phyloP scores from a whole-genome alignment of 768 basidiomycete genomes.

The Serendipita indica region DNA sequence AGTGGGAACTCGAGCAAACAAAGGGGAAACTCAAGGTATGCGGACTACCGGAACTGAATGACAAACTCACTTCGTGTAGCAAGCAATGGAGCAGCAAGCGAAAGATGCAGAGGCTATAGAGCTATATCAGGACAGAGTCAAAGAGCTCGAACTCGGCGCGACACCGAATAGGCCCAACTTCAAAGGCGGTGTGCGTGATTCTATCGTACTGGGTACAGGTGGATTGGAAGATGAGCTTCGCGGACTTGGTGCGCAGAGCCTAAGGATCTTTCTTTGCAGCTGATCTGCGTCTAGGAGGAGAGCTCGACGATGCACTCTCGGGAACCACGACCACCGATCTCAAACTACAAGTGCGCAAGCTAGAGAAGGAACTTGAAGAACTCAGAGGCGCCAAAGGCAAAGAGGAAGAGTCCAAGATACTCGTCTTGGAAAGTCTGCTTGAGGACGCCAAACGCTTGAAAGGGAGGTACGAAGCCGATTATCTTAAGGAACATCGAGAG shows the following conservation, averaged over 20 bases:
- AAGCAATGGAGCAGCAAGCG: conserved; percentile 45
- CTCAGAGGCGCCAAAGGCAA: conserved; percentile 51
- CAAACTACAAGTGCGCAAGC: conserved; percentile 69
- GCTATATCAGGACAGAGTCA: conserved; percentile 78
- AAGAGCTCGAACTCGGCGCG: conserved; percentile 57
- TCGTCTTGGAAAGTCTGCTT: conserved; percentile 82
- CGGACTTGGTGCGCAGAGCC: conserved; percentile 23
- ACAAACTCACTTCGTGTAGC: too few species aligned
- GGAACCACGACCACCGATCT: conserved; percentile 85
- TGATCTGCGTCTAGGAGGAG: conserved; percentile 40
- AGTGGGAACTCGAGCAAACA: conserved; percentile 63
- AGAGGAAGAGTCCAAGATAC: conserved; percentile 51
- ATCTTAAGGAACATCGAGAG: conserved; percentile 69
- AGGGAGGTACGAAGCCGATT: conserved; percentile 75
- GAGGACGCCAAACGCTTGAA: conserved; percentile 89
- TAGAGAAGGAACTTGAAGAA: conserved; percentile 67
- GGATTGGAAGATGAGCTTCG: conserved; percentile 25
- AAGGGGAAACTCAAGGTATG: conserved; percentile 51
- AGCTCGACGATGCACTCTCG: conserved; percentile 72
- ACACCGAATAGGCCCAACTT: conserved; percentile 1
- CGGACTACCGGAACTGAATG: not conserved
- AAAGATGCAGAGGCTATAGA: conserved; percentile 76
- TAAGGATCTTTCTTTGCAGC: not conserved
- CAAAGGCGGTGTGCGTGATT: not conserved
- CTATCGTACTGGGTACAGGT: conserved; percentile 19